These are phyloP conservation scores for Graphilbum fragrans DNA, from an alignment of 2,329 filamentous ascomycete species.

Conservation along the genomic window DNA sequence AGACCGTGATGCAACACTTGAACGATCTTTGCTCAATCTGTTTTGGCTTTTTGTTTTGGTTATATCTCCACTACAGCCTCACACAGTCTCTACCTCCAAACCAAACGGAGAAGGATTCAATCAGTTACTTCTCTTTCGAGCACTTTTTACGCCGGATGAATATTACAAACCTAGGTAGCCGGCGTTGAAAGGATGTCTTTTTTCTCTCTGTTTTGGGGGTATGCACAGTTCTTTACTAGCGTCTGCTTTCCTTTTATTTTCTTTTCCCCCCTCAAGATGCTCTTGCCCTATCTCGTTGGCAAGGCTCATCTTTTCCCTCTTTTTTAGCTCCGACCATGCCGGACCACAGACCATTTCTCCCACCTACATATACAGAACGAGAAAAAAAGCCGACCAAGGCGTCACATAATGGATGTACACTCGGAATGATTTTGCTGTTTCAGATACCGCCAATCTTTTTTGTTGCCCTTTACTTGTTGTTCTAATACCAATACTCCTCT, in stretches of 20 bases:
- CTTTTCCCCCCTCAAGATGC: too few species aligned
- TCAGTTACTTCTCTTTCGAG: too few species aligned
- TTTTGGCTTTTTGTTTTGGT: not conserved
- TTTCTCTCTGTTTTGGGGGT: too few species aligned
- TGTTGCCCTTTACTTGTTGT: not conserved
- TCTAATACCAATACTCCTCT: not conserved
- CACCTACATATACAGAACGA: too few species aligned
- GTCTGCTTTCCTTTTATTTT: not conserved
- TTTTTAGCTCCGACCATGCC: not conserved
- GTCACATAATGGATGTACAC: too few species aligned
- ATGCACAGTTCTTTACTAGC: not conserved
- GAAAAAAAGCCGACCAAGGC: too few species aligned
- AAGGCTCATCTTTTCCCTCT: not conserved
- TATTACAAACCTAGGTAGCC: not conserved
- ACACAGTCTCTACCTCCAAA: too few species aligned
- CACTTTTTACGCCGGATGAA: not conserved
- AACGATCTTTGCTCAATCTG: not conserved
- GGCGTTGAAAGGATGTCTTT: not conserved
- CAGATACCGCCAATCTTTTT: not conserved
- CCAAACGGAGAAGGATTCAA: too few species aligned
- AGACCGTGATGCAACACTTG: constrained; percentile 12
- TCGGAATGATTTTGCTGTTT: too few species aligned
- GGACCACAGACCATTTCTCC: too few species aligned
- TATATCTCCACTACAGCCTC: too few species aligned
- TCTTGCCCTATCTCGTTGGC: not conserved